Conservation (phyloP, 148 eudicot species). For the Camellia granthamiana region DNA sequence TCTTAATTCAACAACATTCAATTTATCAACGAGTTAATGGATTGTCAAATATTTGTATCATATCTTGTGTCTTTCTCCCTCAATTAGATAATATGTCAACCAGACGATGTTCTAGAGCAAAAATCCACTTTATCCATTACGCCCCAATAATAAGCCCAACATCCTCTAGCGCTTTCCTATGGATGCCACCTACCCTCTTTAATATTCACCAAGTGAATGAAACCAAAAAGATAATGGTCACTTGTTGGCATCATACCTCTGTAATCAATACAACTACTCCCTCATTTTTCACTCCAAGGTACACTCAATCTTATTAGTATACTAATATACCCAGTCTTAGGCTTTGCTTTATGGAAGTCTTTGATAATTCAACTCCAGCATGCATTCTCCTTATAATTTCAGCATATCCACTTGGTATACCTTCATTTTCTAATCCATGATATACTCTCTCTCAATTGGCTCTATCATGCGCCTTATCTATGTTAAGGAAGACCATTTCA, state of each 20-base stretch:
- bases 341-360: not conserved
- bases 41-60: not conserved
- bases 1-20: not conserved
- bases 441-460: not conserved
- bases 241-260: not conserved
- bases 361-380: not conserved
- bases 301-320: too few species aligned
- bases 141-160: not conserved
- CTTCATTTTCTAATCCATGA: not conserved
- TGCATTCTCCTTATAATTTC: not conserved
- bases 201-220: not conserved
- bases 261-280: not conserved
- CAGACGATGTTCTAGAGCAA: not conserved
- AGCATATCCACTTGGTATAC: not conserved
- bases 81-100: not conserved
- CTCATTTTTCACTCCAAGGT: not conserved
- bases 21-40: not conserved
- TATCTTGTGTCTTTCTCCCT: constrained; percentile 1
- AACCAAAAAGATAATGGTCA: not conserved
- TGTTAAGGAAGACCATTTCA: not conserved
- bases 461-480: not conserved
- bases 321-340: not conserved
- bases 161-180: not conserved
- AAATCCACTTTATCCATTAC: not conserved
- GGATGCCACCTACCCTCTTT: not conserved